Evolutionary conservation across 2,329 filamentous ascomycete genomes (phyloP), one percentile per base, ranked within the genome.

Genomic region (Colletotrichum sojae): DNA sequence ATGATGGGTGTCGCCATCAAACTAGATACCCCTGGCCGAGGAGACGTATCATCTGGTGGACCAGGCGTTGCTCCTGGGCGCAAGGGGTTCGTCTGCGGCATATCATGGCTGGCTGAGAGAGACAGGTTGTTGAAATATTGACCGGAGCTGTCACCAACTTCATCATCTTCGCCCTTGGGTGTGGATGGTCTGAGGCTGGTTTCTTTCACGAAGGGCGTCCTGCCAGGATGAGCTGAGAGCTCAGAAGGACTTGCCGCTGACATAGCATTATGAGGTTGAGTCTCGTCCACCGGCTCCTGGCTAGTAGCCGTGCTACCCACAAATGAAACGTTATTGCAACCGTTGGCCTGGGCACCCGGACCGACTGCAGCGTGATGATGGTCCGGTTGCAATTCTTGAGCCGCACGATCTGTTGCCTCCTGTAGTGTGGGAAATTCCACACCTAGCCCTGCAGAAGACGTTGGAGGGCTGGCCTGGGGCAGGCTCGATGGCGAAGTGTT

Each of bases 1-100:
- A 72, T 68, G 8, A 71, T 57, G 9, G 71, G 71, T 15, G 71
- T 71, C 15, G 71, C 65, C 27, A 67, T 45, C 20, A 71, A 27
- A 20, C 68, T 71, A n/a, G 66, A 64, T 16, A 52, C 61, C 8
- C 65, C 60, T n/a, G 57, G 61, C 25, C 60, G 60, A n/a, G 69
- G 69, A 27, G 69, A 71, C 27, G 62, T 36, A 27, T 25, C 13
- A 15, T 61, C 67, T 13, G n/a, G 6, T 16, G 62, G 67, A 15
- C 40, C 67, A 46, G 67, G 67, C 18, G 67, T 69, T 27, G 56
- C 53, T 36, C 25, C 45, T 16, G 27, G 49, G 16, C 55, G 62
- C 8, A 12, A 55, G 20, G 45, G 51, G 16, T 55, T 66, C 31
- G 45, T n/a, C 16, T 46, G 18, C n/a, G 12, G 46, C 18, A n/a